These are phyloP conservation scores for Blumeriella jaapii DNA, from an alignment of 2,329 filamentous ascomycete genomes.

Conservation along the genomic window DNA sequence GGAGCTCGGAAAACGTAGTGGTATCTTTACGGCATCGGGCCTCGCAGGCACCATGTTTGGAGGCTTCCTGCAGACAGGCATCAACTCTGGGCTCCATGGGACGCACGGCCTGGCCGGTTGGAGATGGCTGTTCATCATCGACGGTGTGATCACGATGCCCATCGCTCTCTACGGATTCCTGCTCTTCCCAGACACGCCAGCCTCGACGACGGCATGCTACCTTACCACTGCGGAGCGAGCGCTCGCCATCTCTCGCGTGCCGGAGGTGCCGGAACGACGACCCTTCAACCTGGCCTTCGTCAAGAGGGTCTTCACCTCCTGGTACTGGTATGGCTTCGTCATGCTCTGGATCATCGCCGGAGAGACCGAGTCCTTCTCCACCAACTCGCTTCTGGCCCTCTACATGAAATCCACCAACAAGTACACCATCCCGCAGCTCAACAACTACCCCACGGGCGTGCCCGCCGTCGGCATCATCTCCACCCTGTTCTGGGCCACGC, in stretches of 20 bases:
- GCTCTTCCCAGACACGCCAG: constrained; percentile 34
- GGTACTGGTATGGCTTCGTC: constrained; percentile 57
- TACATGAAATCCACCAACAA: constrained; percentile 36
- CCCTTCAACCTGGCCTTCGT: constrained; percentile 37
- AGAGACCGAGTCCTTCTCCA: constrained; percentile 59
- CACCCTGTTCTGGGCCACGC: constrained; percentile 57
- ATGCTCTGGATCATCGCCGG: constrained; percentile 59
- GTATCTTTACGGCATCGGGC: constrained; percentile 49
- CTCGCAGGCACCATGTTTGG: constrained; percentile 50
- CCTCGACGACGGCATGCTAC: constrained; percentile 32
- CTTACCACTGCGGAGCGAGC: constrained; percentile 30
- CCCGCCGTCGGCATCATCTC: constrained; percentile 37
- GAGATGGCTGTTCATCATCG: constrained; percentile 42
- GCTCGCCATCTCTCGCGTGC: constrained; percentile 34
- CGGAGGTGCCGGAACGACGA: constrained; percentile 30
- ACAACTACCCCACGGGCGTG: constrained; percentile 42
- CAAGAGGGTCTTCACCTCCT: constrained; percentile 44
- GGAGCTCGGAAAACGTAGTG: constrained; percentile 50
- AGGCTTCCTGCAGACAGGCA: constrained; percentile 45
- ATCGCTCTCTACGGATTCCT: constrained; percentile 43
- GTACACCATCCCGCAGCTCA: constrained; percentile 38
- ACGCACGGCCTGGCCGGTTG: constrained; percentile 37
- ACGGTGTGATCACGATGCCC: constrained; percentile 44
- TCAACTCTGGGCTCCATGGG: constrained; percentile 26
- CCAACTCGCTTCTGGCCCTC: constrained; percentile 45